These are phyloP conservation scores for Plasmodium blacklocki DNA, from an alignment of 169 alveolate species.

Conservation along the genomic window DNA sequence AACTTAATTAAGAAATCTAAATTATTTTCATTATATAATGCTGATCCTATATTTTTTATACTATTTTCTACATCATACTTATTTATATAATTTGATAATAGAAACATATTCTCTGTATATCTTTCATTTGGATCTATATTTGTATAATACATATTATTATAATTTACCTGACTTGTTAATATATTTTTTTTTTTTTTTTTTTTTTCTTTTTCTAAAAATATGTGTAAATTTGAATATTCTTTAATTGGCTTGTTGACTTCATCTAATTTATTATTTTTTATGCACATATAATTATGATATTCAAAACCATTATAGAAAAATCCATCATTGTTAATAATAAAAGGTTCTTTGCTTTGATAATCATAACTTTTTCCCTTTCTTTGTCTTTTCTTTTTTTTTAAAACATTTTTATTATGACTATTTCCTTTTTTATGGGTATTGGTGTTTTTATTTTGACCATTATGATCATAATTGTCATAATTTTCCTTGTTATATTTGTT, in stretches of 20 bases:
- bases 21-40: conserved; percentile 52
- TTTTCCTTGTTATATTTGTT: not conserved
- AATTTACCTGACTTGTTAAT: not conserved
- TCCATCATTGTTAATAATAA: conserved; percentile 21
- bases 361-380: not conserved
- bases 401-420: no score
- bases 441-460: no score
- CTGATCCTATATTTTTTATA: conserved; percentile 61
- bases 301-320: conserved; percentile 3
- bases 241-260: conserved; percentile 61
- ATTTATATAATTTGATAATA: conserved; percentile 37
- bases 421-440: no score
- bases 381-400: no score
- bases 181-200: not conserved
- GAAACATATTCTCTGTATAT: not conserved
- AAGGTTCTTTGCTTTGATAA: not conserved
- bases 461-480: not conserved
- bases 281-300: conserved; percentile 44
- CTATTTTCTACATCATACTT: conserved; percentile 14
- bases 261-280: conserved; percentile 44
- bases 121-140: not conserved
- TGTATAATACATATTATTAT: not conserved
- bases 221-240: not conserved
- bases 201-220: not conserved
- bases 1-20: conserved; percentile 59